Evolutionary conservation across 768 basidiomycete genomes (phyloP).

Genomic region (Boletellus emodensis): DNA sequence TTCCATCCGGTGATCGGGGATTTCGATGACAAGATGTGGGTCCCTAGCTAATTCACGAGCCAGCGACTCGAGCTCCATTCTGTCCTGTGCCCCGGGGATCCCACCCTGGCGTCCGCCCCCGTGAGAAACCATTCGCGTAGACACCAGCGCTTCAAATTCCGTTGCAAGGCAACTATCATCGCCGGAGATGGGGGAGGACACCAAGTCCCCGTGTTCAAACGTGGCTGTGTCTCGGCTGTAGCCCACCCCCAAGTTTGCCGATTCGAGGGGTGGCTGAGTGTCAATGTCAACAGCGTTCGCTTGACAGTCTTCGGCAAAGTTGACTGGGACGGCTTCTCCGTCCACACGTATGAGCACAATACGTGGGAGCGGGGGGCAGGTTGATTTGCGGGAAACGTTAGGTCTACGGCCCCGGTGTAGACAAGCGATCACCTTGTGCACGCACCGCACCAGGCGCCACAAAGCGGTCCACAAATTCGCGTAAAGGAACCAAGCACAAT

Average conservation of each 20-base stretch:
- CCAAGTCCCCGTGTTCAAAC: neutral
- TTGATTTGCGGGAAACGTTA: neutral
- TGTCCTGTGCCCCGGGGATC: neutral
- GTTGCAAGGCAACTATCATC: neutral
- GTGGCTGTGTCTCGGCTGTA: neutral
- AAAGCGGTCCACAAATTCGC: conserved; percentile 5
- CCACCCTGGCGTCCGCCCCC: neutral
- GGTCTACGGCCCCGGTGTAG: neutral
- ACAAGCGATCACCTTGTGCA: neutral
- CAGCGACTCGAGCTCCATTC: neutral
- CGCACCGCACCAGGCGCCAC: conserved; percentile 1
- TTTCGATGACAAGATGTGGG: neutral
- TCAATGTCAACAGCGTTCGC: neutral
- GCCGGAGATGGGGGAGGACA: neutral
- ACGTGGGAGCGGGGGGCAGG: conserved; percentile 4
- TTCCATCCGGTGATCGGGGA: too few relatives aligned
- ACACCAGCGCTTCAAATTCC: neutral
- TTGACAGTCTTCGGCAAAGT: conserved; percentile 2
- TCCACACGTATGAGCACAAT: conserved; percentile 16
- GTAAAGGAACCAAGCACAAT: conserved; percentile 1
- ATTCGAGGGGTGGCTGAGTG: neutral
- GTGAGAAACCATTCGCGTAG: neutral
- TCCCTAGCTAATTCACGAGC: neutral
- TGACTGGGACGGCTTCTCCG: conserved; percentile 10
- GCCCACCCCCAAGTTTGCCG: neutral